These are phyloP conservation scores for Barbarea vulgaris DNA, from an alignment of 345 rosid genomes.

Conservation along the genomic window DNA sequence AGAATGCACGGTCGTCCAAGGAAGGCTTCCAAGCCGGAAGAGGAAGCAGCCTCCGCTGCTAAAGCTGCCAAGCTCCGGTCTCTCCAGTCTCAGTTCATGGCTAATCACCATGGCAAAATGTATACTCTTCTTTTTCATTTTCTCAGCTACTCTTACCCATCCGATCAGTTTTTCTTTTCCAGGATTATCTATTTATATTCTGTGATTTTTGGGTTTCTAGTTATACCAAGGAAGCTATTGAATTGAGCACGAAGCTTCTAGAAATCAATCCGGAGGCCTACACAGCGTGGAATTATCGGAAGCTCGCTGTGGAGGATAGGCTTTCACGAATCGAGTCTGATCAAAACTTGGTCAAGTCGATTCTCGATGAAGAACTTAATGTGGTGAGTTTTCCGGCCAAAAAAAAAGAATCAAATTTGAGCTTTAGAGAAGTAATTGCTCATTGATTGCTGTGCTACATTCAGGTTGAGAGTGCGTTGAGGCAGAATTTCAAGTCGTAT, in stretches of 20 bases:
- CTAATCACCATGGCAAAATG: slow-evolving; percentile 67
- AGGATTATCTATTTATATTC: background rate
- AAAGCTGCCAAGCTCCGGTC: slow-evolving; percentile 70
- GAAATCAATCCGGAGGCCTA: slow-evolving; percentile 83
- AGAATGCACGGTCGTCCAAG: slow-evolving; percentile 93
- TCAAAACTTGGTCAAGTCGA: slow-evolving; percentile 50
- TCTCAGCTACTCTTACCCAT: background rate
- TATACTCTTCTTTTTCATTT: slow-evolving; percentile 28
- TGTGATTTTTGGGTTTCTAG: slow-evolving; percentile 41
- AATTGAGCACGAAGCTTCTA: slow-evolving; percentile 75
- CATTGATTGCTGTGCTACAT: background rate
- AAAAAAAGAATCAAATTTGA: background rate
- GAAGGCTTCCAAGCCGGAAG: slow-evolving; percentile 61
- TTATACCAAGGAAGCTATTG: slow-evolving; percentile 77
- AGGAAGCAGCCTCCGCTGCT: slow-evolving; percentile 64
- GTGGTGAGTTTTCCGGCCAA: slow-evolving; percentile 50
- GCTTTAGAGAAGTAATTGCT: background rate
- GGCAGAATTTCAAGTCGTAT: slow-evolving; percentile 79
- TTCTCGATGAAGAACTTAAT: slow-evolving; percentile 70
- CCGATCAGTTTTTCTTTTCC: background rate
- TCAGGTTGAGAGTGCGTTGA: slow-evolving; percentile 79
- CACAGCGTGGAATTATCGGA: slow-evolving; percentile 92
- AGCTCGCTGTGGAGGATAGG: slow-evolving; percentile 67
- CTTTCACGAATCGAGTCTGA: slow-evolving; percentile 47
- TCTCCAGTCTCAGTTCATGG: slow-evolving; percentile 71